Evolutionary conservation across 2,329 filamentous ascomycete genomes (phyloP).

Genomic region (Cordyceps javanica): DNA sequence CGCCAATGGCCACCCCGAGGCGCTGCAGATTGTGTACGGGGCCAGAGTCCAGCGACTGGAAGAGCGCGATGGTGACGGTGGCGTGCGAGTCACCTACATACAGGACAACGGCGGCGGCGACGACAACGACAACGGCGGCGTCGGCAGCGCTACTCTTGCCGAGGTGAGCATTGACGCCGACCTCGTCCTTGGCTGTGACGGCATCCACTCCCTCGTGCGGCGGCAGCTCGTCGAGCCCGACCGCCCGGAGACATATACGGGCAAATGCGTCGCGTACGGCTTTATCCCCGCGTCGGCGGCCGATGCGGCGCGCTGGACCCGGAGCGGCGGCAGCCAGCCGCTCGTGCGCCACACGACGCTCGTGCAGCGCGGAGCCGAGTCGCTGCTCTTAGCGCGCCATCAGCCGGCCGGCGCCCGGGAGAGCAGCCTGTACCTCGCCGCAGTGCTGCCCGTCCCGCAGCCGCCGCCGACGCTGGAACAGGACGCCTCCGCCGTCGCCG

Average conservation of each 20-base stretch:
- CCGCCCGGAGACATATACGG: constrained; percentile 27
- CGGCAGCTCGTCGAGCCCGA: constrained; percentile 21
- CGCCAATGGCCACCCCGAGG: constrained; percentile 8
- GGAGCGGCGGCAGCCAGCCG: constrained; percentile 17
- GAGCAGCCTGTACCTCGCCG: constrained; percentile 16
- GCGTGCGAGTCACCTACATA: not conserved
- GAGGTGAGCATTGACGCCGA: constrained; percentile 17
- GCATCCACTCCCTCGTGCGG: constrained; percentile 32
- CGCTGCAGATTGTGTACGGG: constrained; percentile 17
- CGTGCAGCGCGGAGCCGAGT: constrained; percentile 17
- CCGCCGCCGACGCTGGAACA: not conserved
- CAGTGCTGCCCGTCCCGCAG: constrained; percentile 19
- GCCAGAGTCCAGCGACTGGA: constrained; percentile 15
- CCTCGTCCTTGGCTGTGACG: constrained; percentile 31
- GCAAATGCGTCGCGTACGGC: constrained; percentile 22
- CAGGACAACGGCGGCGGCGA: not conserved
- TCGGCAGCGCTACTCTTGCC: not conserved
- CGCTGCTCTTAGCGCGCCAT: constrained; percentile 19
- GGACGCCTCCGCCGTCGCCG: not conserved
- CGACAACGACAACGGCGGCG: not conserved
- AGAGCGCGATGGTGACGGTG: constrained; percentile 10
- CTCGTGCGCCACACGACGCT: constrained; percentile 19
- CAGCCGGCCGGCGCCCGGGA: constrained; percentile 14
- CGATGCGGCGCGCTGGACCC: constrained; percentile 7
- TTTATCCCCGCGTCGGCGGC: constrained; percentile 13